Conservation (phyloP, 1,284 basidiomycete genomes). For the Microbotryum violaceum region DNA sequence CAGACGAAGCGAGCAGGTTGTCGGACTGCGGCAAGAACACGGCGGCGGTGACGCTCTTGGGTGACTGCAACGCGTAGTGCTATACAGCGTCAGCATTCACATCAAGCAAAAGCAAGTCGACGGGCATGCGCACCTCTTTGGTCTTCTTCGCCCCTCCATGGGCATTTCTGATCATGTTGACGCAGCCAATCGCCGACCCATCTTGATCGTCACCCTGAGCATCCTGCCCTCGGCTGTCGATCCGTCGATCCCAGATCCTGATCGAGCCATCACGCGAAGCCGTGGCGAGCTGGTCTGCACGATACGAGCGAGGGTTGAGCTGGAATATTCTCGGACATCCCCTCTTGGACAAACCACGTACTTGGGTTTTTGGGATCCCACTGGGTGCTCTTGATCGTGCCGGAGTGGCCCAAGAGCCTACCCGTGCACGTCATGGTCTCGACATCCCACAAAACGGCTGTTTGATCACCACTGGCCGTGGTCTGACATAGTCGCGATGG, state of each 20-base stretch:
- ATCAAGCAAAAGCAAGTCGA: background rate
- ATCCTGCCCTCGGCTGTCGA: slow-evolving; percentile 6
- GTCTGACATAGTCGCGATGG: slow-evolving; percentile 17
- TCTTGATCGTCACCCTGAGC: background rate
- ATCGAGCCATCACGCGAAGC: slow-evolving; percentile 36
- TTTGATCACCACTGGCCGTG: slow-evolving; percentile 35
- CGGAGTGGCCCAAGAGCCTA: slow-evolving; percentile 29
- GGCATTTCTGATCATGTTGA: slow-evolving; percentile 33
- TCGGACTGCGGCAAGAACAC: slow-evolving; percentile 28
- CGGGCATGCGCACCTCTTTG: slow-evolving; percentile 11
- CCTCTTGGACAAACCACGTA: slow-evolving; percentile 1
- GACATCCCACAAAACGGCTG: slow-evolving; percentile 27
- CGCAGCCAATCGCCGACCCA: slow-evolving; percentile 13
- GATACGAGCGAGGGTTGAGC: background rate
- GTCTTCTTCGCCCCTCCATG: slow-evolving; percentile 20
- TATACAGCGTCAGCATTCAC: background rate
- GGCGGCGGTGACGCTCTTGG: slow-evolving; percentile 33
- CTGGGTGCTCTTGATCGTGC: slow-evolving; percentile 33
- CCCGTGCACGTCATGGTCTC: slow-evolving; percentile 19
- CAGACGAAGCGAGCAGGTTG: slow-evolving; percentile 33
- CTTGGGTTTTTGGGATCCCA: slow-evolving; percentile 33
- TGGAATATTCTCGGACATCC: background rate
- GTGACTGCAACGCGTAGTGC: slow-evolving; percentile 6
- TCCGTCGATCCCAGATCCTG: slow-evolving; percentile 34
- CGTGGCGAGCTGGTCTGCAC: slow-evolving; percentile 31